Evolutionary conservation across 106 monocot species (phyloP).

Genomic region (Dioscorea alata): DNA sequence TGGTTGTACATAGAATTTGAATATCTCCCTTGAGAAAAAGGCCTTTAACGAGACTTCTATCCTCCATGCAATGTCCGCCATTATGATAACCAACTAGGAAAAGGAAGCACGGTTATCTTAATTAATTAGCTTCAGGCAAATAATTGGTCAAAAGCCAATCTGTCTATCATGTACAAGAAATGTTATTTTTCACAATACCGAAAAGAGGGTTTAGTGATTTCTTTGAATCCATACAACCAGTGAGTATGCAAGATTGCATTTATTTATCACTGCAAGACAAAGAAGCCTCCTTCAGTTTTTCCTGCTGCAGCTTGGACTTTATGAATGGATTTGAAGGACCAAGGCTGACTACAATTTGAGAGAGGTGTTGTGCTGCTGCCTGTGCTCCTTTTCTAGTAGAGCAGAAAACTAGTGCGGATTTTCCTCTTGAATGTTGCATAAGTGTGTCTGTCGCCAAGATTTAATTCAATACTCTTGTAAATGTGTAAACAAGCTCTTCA

Average conservation of each 20-base stretch:
- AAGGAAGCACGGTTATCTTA: constrained; percentile 1
- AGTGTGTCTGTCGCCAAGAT: constrained; percentile 54
- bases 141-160: not conserved
- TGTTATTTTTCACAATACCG: not conserved
- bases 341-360: constrained; percentile 53
- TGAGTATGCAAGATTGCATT: constrained; percentile 68
- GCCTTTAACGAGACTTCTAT: constrained; percentile 74
- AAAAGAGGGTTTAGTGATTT: not conserved
- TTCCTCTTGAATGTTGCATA: constrained; percentile 94
- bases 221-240: constrained; percentile 57
- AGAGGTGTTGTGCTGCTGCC: constrained; percentile 84
- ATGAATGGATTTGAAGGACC: constrained; percentile 93
- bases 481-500: not conserved
- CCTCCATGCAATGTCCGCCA: constrained; percentile 87
- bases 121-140: too few species aligned
- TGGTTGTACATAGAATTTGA: constrained; percentile 89
- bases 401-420: constrained; percentile 89
- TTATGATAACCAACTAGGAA: constrained; percentile 93
- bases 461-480: not conserved
- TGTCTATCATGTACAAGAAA: not conserved
- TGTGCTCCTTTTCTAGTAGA: constrained; percentile 98
- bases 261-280: constrained; percentile 84
- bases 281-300: constrained; percentile 86
- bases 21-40: constrained; percentile 95
- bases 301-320: constrained; percentile 71